phyloP scores from a whole-genome alignment of 2,329 filamentous ascomycete species.

The Drechslerella dactyloides region DNA sequence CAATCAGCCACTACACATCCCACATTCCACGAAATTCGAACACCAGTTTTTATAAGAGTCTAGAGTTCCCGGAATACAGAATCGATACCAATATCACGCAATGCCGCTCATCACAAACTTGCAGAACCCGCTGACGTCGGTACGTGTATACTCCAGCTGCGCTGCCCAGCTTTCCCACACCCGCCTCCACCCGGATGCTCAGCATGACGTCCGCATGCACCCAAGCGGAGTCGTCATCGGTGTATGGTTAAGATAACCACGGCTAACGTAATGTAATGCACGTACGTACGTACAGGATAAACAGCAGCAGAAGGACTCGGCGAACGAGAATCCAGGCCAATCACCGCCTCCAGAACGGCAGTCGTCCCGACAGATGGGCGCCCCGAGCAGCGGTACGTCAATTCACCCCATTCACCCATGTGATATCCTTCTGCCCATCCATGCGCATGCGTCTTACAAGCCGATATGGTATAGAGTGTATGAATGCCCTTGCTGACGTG shows the following conservation, averaged over 20 bases:
- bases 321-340: constrained; percentile 9
- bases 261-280: too few relatives aligned
- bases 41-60: not conserved
- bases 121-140: constrained; percentile 45
- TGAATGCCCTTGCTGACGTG: not conserved
- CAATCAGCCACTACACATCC: too few relatives aligned
- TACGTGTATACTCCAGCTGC: constrained; percentile 1
- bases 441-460: not conserved
- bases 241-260: too few relatives aligned
- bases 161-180: not conserved
- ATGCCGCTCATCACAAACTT: constrained; percentile 48
- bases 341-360: constrained; percentile 38
- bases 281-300: too few relatives aligned
- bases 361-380: constrained; percentile 31
- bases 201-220: too few relatives aligned
- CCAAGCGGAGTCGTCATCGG: too few relatives aligned
- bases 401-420: too few relatives aligned
- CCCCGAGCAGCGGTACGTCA: constrained; percentile 26
- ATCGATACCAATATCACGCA: not conserved
- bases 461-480: too few relatives aligned
- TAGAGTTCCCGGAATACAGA: constrained; percentile 10
- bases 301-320: not conserved
- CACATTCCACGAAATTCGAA: not conserved
- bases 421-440: not conserved
- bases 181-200: not conserved